Evolutionary conservation across 2,329 filamentous ascomycete genomes (phyloP).

Genomic region (Cladophialophora psammophila): DNA sequence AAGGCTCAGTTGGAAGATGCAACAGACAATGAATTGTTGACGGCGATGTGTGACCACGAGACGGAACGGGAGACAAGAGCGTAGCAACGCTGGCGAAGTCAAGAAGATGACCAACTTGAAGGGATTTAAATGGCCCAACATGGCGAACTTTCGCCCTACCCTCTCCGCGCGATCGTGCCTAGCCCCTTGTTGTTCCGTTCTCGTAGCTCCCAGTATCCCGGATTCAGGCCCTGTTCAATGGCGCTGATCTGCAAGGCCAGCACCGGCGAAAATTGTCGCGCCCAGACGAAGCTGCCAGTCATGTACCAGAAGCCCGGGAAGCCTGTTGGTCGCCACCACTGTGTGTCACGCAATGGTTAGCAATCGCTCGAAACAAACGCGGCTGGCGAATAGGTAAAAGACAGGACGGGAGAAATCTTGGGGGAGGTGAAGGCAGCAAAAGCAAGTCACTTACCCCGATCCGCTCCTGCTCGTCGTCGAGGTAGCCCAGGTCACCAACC

Average conservation of each 20-base stretch:
- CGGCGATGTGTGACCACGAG: no score
- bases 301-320: slow-evolving; percentile 72
- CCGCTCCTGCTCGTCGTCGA: slow-evolving; percentile 64
- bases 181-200: slow-evolving; percentile 10
- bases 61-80: no score
- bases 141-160: not conserved
- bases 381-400: no score
- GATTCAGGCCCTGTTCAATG: slow-evolving; percentile 22
- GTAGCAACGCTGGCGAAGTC: no score
- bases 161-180: not conserved
- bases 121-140: no score
- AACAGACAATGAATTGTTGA: not conserved
- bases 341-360: not conserved
- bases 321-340: slow-evolving; percentile 64
- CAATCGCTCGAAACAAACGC: not conserved
- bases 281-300: slow-evolving; percentile 69
- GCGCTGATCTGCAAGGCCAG: slow-evolving; percentile 61
- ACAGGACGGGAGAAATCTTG: not conserved
- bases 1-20: no score
- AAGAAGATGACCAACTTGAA: no score
- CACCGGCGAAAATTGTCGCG: slow-evolving; percentile 65
- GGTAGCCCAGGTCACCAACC: slow-evolving; percentile 66
- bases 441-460: slow-evolving; percentile 44
- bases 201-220: slow-evolving; percentile 6
- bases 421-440: not conserved